Evolutionary conservation across 202 grass and related monocot species (phyloP).

Genomic region (Panicum hallii): DNA sequence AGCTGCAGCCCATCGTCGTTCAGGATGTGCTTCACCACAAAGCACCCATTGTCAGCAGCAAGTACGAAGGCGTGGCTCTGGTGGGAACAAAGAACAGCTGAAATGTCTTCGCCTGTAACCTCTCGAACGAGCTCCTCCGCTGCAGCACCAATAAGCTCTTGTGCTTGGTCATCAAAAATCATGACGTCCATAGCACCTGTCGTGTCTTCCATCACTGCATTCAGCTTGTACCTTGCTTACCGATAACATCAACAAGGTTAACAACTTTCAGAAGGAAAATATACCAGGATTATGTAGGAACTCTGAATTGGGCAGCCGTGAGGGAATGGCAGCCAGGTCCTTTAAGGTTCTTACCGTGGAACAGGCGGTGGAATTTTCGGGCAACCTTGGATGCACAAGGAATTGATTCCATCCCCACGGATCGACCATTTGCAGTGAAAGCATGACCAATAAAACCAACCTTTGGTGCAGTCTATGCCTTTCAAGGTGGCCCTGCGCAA

Average conservation of each 20-base stretch:
- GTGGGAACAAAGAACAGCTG: background rate
- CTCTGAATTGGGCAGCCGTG: background rate
- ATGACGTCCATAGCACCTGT: constrained; percentile 35
- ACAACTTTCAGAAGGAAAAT: background rate
- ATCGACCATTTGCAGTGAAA: background rate
- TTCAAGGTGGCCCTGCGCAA: constrained; percentile 26
- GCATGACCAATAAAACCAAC: constrained; percentile 18
- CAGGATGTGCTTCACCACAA: constrained; percentile 21
- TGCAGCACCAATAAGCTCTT: background rate
- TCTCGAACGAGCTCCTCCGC: background rate
- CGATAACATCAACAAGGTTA: background rate
- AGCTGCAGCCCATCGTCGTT: background rate
- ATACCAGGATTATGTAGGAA: background rate
- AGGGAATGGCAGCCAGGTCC: background rate
- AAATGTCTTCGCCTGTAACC: background rate
- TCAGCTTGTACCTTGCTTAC: constrained; percentile 36
- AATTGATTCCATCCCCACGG: background rate
- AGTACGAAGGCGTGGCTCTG: background rate
- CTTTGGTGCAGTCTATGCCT: background rate
- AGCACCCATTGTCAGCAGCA: background rate
- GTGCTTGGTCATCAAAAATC: background rate
- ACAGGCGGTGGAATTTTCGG: background rate
- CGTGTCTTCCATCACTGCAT: background rate
- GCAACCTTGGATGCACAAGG: background rate
- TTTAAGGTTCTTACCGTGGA: constrained; percentile 1